Percentiles rank a stretch among this genome's conserved stretches.
Conservation (phyloP, 176 grass and related monocot species). For the Oryza australiensis region DNA sequence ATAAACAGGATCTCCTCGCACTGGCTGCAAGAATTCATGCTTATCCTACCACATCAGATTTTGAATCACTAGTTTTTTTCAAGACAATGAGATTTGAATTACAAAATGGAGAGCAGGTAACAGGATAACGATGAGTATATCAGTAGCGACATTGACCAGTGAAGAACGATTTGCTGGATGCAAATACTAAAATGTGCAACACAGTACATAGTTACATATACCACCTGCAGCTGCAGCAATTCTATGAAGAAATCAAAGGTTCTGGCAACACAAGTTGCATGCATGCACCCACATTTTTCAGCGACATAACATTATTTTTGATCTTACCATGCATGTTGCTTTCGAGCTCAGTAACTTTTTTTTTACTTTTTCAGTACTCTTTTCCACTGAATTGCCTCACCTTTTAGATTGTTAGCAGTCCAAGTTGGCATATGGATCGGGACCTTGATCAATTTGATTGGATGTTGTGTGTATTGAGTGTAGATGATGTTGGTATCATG, state of each 20-base stretch:
- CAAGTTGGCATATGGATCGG: not conserved
- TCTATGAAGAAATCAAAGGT: not conserved
- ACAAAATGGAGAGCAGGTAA: not conserved
- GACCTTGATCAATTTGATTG: not conserved
- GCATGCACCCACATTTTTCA: not conserved
- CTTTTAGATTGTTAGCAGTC: not conserved
- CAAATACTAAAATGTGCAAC: not conserved
- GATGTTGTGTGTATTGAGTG: not conserved
- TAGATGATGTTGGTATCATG: not conserved
- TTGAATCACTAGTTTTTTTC: too few species aligned
- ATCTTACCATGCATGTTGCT: not conserved
- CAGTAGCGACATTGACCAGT: not conserved
- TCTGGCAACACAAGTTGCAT: not conserved
- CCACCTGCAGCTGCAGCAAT: not conserved
- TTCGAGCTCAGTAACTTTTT: not conserved
- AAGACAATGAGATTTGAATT: not conserved
- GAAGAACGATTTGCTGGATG: not conserved
- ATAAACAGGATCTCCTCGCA: not conserved
- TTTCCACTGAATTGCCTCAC: not conserved
- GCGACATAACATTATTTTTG: not conserved
- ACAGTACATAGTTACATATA: not conserved
- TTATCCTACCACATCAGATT: not conserved
- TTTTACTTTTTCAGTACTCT: not conserved
- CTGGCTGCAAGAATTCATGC: not conserved
- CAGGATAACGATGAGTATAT: slow-evolving; percentile 10